Conservation (phyloP, 116 monocot species). For the Trichopus zeylanicus region DNA sequence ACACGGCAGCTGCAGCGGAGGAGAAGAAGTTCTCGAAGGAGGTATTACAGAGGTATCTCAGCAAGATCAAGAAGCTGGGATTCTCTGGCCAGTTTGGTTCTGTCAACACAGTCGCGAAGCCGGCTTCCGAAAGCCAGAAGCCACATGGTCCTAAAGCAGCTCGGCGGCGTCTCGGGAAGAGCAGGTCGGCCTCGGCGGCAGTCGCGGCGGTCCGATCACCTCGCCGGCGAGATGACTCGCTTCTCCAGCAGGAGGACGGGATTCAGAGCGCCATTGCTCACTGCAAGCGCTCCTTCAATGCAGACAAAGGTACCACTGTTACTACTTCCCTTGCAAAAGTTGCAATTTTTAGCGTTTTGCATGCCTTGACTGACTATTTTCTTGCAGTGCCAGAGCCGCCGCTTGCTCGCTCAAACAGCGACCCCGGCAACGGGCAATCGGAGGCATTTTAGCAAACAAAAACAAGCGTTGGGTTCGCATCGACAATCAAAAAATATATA, state of each 20-base stretch:
- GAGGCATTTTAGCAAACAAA: not conserved
- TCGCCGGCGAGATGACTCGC: conserved; percentile 31
- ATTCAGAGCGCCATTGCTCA: conserved; percentile 58
- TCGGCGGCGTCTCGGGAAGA: conserved; percentile 26
- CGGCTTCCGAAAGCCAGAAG: conserved; percentile 13
- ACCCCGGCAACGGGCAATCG: not conserved
- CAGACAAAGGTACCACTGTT: not conserved
- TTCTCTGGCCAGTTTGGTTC: not conserved
- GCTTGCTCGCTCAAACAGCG: not conserved
- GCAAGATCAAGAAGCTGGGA: conserved; percentile 76
- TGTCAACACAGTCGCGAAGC: conserved; percentile 19
- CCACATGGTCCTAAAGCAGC: conserved; percentile 15
- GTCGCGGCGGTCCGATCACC: conserved; percentile 16
- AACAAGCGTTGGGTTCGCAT: not conserved
- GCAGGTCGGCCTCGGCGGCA: conserved; percentile 31
- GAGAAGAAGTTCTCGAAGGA: conserved; percentile 37
- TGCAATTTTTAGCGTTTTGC: not conserved
- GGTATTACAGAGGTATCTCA: conserved; percentile 52
- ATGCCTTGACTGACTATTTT: not conserved
- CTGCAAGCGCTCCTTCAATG: conserved; percentile 26
- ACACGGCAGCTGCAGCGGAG: too few relatives aligned
- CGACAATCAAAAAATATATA: not conserved
- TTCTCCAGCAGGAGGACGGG: conserved; percentile 37
- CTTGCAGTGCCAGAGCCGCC: not conserved
- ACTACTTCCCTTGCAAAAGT: not conserved